A percentile compares a stretch with the other conserved stretches of the same genome.
These are phyloP conservation scores for Penicillium mononematosum DNA, from an alignment of 495 filamentous ascomycete species.

Conservation along the genomic window DNA sequence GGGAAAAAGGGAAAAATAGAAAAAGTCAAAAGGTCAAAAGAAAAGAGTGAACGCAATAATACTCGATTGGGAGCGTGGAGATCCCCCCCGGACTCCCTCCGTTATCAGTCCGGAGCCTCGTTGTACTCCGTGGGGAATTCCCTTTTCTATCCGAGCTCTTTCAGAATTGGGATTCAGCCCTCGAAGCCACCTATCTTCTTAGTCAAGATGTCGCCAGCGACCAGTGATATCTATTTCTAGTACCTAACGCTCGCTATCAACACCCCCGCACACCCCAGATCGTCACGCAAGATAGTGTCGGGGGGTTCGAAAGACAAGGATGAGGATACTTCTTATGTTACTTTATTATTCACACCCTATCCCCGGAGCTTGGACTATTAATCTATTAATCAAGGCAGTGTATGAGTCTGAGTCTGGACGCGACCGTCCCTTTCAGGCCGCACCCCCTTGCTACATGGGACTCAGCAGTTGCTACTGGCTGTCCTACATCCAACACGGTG, in stretches of 20 bases:
- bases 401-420: background rate
- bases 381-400: background rate
- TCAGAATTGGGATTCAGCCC: slow-evolving; percentile 3
- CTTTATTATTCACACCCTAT: background rate
- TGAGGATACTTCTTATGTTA: background rate
- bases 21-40: slow-evolving; percentile 1
- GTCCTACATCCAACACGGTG: slow-evolving; percentile 2
- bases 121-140: background rate
- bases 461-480: background rate
- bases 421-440: background rate
- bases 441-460: background rate
- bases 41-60: background rate
- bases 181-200: background rate
- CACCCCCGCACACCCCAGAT: background rate
- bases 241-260: slow-evolving; percentile 1
- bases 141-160: background rate
- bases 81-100: slow-evolving; percentile 4
- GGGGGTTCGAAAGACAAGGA: background rate
- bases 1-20: background rate
- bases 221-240: slow-evolving; percentile 2
- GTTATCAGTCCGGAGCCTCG: slow-evolving; percentile 8
- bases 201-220: background rate
- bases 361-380: background rate
- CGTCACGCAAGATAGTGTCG: slow-evolving; percentile 2
- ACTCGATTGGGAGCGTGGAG: background rate